phyloP scores from a whole-genome alignment of 2,329 filamentous ascomycete genomes.

The Triangularia verruculosa region DNA sequence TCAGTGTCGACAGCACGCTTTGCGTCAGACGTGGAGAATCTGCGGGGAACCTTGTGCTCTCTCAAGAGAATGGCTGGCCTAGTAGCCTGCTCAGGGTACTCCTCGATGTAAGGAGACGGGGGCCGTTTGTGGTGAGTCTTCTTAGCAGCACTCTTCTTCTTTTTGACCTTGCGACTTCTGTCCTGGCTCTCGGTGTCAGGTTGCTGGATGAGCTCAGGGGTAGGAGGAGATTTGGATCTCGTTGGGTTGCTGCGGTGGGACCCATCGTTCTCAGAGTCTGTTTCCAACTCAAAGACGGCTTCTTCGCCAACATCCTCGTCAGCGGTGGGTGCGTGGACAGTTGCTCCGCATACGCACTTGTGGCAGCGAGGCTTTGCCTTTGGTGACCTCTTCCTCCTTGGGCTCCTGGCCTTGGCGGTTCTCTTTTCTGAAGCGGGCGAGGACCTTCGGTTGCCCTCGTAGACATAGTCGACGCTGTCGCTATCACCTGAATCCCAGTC shows the following conservation, averaged over 20 bases:
- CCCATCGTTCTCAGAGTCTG: constrained; percentile 18
- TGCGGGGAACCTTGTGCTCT: constrained; percentile 25
- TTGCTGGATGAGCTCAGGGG: not conserved
- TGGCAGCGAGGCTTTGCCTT: not conserved
- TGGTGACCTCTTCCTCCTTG: not conserved
- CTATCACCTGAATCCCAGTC: constrained; percentile 29
- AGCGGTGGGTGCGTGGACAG: not conserved
- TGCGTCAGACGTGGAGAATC: constrained; percentile 21
- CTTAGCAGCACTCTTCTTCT: constrained; percentile 12
- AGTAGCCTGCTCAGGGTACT: constrained; percentile 26
- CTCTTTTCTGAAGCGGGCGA: constrained; percentile 2
- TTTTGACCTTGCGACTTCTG: constrained; percentile 10
- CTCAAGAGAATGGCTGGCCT: constrained; percentile 23
- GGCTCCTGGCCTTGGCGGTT: constrained; percentile 17
- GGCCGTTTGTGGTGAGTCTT: constrained; percentile 10
- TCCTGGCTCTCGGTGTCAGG: not conserved
- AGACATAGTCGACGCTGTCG: constrained; percentile 23
- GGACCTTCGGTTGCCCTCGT: constrained; percentile 10
- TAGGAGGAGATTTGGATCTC: not conserved
- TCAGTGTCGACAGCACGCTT: constrained; percentile 13
- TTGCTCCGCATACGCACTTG: constrained; percentile 14
- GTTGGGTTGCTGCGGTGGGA: constrained; percentile 1
- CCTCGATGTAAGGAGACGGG: constrained; percentile 27
- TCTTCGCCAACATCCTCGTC: constrained; percentile 16
- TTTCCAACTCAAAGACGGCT: constrained; percentile 19